Evolutionary conservation across 371 early-diverging fungal species (phyloP).

Genomic region (Cokeromyces recurvatus): DNA sequence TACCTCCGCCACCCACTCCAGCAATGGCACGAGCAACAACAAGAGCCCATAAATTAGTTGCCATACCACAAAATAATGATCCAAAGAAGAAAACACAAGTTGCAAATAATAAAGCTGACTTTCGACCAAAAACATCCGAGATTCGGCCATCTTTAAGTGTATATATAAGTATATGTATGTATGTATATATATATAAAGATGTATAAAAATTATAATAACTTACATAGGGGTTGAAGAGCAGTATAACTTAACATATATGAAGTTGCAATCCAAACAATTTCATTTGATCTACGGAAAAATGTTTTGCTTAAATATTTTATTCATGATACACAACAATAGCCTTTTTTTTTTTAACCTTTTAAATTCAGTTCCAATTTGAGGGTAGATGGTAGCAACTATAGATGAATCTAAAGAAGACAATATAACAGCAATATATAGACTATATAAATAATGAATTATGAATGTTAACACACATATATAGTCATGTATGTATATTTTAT

Average conservation of each 20-base stretch:
- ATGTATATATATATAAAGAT: no score
- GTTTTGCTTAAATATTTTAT: neutral
- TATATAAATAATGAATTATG: neutral
- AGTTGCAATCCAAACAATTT: constrained; percentile 66
- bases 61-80: constrained; percentile 46
- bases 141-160: constrained; percentile 33
- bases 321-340: neutral
- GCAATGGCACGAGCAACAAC: constrained; percentile 69
- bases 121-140: constrained; percentile 65
- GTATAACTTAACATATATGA: constrained; percentile 77
- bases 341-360: constrained; percentile 29
- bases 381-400: constrained; percentile 77
- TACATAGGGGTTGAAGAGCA: constrained; percentile 74
- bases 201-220: no score
- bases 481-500: neutral
- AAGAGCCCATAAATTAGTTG: constrained; percentile 53
- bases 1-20: constrained; percentile 70
- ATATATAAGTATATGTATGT: neutral
- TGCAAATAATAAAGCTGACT: constrained; percentile 46
- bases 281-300: constrained; percentile 18
- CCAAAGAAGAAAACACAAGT: constrained; percentile 44
- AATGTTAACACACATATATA: neutral
- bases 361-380: constrained; percentile 74
- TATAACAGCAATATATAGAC: constrained; percentile 47
- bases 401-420: constrained; percentile 75